A percentile compares a stretch with the other conserved stretches of the same genome.
These are phyloP conservation scores for Aspergillus arachidicola DNA, from an alignment of 2,329 filamentous ascomycete genomes.

Conservation along the genomic window DNA sequence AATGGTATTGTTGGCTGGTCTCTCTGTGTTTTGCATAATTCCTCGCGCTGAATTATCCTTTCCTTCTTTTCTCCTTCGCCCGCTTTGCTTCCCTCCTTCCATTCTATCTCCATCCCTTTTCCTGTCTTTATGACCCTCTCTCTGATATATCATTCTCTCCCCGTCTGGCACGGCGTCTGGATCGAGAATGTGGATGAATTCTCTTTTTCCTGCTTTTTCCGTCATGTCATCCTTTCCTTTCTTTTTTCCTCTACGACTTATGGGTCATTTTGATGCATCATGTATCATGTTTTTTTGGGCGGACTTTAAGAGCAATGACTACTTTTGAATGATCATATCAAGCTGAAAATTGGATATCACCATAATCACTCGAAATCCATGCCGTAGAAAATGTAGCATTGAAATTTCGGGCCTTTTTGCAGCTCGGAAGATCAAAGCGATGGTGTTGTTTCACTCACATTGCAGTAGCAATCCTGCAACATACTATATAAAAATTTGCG, in stretches of 20 bases:
- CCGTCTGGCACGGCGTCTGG: conserved; percentile 22
- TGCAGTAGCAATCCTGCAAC: neutral
- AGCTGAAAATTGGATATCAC: neutral
- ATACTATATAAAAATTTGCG: neutral
- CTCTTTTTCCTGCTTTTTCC: conserved; percentile 13
- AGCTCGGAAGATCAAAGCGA: neutral
- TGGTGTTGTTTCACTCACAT: neutral
- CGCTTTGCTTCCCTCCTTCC: conserved; percentile 13
- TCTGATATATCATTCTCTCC: conserved; percentile 12
- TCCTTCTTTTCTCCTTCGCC: conserved; percentile 10
- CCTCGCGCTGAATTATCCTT: conserved; percentile 11
- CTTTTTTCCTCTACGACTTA: conserved; percentile 18
- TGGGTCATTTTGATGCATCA: conserved; percentile 24
- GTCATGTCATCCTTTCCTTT: conserved; percentile 11
- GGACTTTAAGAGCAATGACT: conserved; percentile 6
- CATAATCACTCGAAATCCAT: neutral
- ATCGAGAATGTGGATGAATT: conserved; percentile 7
- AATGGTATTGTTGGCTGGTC: conserved; percentile 23
- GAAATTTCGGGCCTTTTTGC: too few species aligned
- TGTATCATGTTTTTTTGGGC: conserved; percentile 27
- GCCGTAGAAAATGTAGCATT: neutral
- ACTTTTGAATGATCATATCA: neutral
- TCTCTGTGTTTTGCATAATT: conserved; percentile 14
- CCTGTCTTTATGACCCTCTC: conserved; percentile 3
- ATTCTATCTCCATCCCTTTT: conserved; percentile 15